Conservation (phyloP, 805 yeast species). For the Kazachstania kunashirensis region DNA sequence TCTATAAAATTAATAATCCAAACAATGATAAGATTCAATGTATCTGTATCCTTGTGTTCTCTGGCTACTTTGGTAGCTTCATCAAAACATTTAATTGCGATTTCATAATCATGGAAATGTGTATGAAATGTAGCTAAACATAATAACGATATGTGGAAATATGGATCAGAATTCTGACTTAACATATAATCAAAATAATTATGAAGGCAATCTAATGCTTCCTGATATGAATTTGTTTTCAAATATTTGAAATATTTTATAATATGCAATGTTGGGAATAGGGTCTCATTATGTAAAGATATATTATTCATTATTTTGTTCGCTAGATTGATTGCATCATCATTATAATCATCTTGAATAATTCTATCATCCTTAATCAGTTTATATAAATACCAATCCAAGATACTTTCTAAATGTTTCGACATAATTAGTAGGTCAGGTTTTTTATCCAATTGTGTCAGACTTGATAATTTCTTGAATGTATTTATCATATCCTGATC, state of each 20-base stretch:
- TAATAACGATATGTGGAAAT: conserved; percentile 68
- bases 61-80: conserved; percentile 85
- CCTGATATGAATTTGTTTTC: conserved; percentile 17
- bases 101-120: conserved; percentile 52
- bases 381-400: conserved; percentile 17
- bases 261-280: conserved; percentile 21
- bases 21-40: conserved; percentile 60
- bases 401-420: conserved; percentile 18
- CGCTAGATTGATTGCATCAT: no score
- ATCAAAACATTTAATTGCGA: conserved; percentile 69
- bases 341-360: not conserved
- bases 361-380: not conserved
- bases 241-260: conserved; percentile 16
- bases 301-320: conserved; percentile 4
- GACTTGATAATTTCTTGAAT: not conserved
- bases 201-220: conserved; percentile 44
- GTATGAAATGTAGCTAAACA: conserved; percentile 65
- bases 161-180: conserved; percentile 50
- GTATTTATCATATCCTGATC: conserved; percentile 8
- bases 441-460: not conserved
- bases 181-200: conserved; percentile 66
- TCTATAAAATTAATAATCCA: conserved; percentile 68
- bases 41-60: conserved; percentile 66
- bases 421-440: conserved; percentile 5
- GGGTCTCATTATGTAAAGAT: conserved; percentile 17